A percentile compares a stretch with the other conserved stretches of the same genome.
Evolutionary conservation across 306 rosid genomes (phyloP).

Genomic region (Dalbergia oliveri): DNA sequence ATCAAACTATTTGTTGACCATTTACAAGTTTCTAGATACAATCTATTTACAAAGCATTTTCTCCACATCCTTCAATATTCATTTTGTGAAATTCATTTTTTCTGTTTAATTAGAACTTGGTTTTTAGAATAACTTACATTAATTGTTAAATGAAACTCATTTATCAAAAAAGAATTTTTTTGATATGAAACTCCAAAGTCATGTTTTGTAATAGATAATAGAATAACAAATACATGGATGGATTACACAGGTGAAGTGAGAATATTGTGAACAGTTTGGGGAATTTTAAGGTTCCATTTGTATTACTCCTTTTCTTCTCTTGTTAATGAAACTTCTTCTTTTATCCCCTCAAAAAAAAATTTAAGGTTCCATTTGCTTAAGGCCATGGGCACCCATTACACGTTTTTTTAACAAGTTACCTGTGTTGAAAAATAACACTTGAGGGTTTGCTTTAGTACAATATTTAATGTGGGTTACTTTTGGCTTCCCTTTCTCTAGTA

Average conservation of each 20-base stretch:
- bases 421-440: slow-evolving; percentile 15
- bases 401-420: slow-evolving; percentile 9
- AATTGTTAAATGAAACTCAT: not conserved
- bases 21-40: slow-evolving; percentile 17
- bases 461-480: slow-evolving; percentile 28
- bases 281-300: no score
- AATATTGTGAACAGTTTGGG: slow-evolving; percentile 14
- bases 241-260: slow-evolving; percentile 21
- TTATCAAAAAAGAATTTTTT: no score
- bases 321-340: no score
- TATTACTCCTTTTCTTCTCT: no score
- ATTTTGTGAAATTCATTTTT: not conserved
- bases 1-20: slow-evolving; percentile 26
- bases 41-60: slow-evolving; percentile 4
- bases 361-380: slow-evolving; percentile 20
- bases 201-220: slow-evolving; percentile 20
- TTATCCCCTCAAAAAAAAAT: not conserved
- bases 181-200: slow-evolving; percentile 20
- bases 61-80: slow-evolving; percentile 12
- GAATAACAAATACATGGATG: slow-evolving; percentile 18
- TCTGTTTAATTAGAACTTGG: not conserved
- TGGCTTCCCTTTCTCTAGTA: slow-evolving; percentile 32
- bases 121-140: not conserved
- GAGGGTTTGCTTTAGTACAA: slow-evolving; percentile 16
- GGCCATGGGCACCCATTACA: slow-evolving; percentile 8